Percentiles rank a stretch among this genome's conserved stretches.
These are phyloP conservation scores for Solanum aculeatissimum DNA, from an alignment of 305 asterid genomes.

Conservation along the genomic window DNA sequence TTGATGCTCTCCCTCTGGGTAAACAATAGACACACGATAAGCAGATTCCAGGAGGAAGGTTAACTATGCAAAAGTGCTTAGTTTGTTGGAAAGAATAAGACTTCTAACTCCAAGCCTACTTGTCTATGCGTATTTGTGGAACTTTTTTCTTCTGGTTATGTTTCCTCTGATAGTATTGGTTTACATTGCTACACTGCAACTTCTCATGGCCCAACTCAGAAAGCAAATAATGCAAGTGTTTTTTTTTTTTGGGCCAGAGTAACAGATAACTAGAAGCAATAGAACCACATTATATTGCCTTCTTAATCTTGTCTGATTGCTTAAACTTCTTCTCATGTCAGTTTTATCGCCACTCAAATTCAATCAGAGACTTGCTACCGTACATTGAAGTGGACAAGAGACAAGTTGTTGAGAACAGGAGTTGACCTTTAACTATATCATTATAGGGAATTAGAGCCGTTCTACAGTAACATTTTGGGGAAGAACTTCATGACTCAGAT, in stretches of 20 bases:
- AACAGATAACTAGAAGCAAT: not conserved
- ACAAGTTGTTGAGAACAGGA: not conserved
- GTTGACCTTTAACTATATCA: not conserved
- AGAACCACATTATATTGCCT: not conserved
- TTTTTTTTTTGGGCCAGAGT: not conserved
- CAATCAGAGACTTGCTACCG: constrained; percentile 28
- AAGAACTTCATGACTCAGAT: not conserved
- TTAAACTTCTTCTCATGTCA: constrained; percentile 9
- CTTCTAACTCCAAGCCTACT: not conserved
- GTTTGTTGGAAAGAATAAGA: not conserved
- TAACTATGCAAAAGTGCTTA: not conserved
- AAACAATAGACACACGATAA: not conserved
- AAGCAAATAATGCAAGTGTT: not conserved
- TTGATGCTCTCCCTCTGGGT: not conserved
- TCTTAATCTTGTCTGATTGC: not conserved
- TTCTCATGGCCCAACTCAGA: not conserved
- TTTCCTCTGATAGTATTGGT: not conserved
- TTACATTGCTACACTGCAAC: not conserved
- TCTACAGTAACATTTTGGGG: not conserved
- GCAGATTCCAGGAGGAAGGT: not conserved
- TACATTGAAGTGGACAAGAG: constrained; percentile 2
- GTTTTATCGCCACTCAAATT: constrained; percentile 41
- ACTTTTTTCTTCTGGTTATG: not conserved
- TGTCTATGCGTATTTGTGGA: not conserved
- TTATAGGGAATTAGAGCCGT: not conserved